Conservation (phyloP, 306 rosid species). For the Medicago truncatula region DNA sequence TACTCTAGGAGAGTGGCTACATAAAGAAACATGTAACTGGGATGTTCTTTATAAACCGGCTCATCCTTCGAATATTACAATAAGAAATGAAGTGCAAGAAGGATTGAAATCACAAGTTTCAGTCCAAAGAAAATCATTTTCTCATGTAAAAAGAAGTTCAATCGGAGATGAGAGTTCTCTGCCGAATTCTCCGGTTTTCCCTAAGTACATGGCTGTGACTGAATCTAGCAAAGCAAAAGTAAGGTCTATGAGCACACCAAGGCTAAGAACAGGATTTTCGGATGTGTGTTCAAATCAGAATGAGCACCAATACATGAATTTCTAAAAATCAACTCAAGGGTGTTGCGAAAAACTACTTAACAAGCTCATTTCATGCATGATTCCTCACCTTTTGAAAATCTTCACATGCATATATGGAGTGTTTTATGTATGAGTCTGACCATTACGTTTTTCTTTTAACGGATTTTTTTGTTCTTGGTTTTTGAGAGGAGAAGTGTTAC, state of each 20-base stretch:
- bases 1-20: conserved; percentile 54
- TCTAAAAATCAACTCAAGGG: conserved; percentile 20
- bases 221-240: conserved; percentile 70
- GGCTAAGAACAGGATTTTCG: conserved; percentile 56
- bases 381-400: conserved; percentile 35
- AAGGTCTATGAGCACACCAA: conserved; percentile 74
- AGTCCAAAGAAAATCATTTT: conserved; percentile 66
- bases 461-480: conserved; percentile 29
- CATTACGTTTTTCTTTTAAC: neutral
- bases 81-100: conserved; percentile 43
- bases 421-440: conserved; percentile 8
- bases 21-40: conserved; percentile 44
- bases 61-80: conserved; percentile 38
- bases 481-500: conserved; percentile 40
- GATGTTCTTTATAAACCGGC: conserved; percentile 38
- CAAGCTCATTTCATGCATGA: conserved; percentile 5
- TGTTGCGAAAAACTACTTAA: neutral
- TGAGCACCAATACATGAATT: conserved; percentile 14
- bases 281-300: conserved; percentile 47
- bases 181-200: conserved; percentile 63
- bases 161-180: conserved; percentile 44
- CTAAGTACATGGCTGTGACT: conserved; percentile 62
- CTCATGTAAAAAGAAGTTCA: conserved; percentile 48
- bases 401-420: conserved; percentile 29
- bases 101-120: conserved; percentile 44